phyloP scores from a whole-genome alignment of 2,329 filamentous ascomycete genomes.

The Ophiostoma fasciatum region DNA sequence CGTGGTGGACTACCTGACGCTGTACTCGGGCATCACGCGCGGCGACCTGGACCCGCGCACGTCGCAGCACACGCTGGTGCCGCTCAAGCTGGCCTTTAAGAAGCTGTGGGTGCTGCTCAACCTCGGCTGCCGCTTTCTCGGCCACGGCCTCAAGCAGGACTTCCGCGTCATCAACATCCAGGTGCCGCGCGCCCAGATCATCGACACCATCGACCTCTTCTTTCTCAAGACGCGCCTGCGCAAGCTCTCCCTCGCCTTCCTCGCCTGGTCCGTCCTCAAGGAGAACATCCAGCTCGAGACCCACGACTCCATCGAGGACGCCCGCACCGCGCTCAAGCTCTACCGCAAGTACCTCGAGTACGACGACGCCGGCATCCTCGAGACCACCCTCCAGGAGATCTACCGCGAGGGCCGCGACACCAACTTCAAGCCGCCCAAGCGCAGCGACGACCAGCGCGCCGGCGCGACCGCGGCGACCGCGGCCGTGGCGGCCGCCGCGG shows the following conservation, averaged over 20 bases:
- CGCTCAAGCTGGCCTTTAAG: constrained; percentile 88
- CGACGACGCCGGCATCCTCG: constrained; percentile 67
- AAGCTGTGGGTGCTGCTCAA: constrained; percentile 96
- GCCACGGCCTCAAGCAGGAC: constrained; percentile 85
- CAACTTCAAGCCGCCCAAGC: constrained; percentile 36
- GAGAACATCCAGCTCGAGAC: constrained; percentile 87
- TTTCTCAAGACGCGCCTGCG: constrained; percentile 66
- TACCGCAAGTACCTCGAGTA: constrained; percentile 87
- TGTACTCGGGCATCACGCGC: constrained; percentile 79
- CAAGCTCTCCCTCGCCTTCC: constrained; percentile 80
- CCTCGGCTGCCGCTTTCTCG: constrained; percentile 82
- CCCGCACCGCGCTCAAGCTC: constrained; percentile 74
- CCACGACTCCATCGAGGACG: constrained; percentile 94
- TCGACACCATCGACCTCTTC: constrained; percentile 89
- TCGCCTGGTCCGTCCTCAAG: constrained; percentile 81
- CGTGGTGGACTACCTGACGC: constrained; percentile 89
- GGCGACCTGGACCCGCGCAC: constrained; percentile 68
- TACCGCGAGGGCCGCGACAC: constrained; percentile 40
- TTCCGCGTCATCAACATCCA: constrained; percentile 98
- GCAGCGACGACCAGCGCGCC: constrained; percentile 23
- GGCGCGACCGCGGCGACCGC: not conserved
- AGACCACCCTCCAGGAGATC: constrained; percentile 74
- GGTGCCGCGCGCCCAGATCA: constrained; percentile 75
- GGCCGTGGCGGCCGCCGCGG: not conserved
- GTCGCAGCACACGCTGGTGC: constrained; percentile 71